These are phyloP conservation scores for Colletotrichum tropicicola DNA, from an alignment of 2,329 filamentous ascomycete genomes.

Conservation along the genomic window DNA sequence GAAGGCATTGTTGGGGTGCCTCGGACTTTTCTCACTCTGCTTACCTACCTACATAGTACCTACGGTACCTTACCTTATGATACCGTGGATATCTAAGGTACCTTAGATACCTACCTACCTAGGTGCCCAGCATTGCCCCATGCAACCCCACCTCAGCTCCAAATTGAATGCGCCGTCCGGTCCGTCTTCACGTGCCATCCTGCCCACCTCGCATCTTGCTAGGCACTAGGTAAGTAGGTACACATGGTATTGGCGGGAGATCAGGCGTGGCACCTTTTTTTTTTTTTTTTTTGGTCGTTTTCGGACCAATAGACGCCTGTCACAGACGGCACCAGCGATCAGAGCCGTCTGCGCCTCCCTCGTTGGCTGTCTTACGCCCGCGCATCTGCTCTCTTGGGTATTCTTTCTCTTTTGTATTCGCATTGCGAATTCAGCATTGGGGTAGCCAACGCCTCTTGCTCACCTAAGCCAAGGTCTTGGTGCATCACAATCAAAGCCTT, in stretches of 20 bases:
- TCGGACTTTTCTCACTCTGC: background rate
- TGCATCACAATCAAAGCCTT: background rate
- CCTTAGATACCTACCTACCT: too few species aligned
- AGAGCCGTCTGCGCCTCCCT: background rate
- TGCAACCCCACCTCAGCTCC: background rate
- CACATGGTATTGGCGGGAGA: too few species aligned
- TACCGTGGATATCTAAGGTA: too few species aligned
- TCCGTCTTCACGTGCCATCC: background rate
- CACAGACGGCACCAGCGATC: background rate
- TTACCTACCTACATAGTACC: background rate
- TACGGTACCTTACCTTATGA: background rate
- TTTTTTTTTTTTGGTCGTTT: too few species aligned
- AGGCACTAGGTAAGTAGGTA: too few species aligned
- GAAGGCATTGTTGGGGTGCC: background rate
- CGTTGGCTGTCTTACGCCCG: conserved; percentile 3
- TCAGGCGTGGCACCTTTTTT: too few species aligned
- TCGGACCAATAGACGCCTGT: background rate
- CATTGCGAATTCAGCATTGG: background rate
- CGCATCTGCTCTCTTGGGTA: background rate
- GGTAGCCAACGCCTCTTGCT: background rate
- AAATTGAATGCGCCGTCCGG: too few species aligned
- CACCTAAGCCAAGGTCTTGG: background rate
- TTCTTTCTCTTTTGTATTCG: background rate
- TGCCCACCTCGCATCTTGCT: background rate
- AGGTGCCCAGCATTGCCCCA: too few species aligned